Conservation (phyloP, 2,329 filamentous ascomycete genomes). For the Dactylellina parvicollis region DNA sequence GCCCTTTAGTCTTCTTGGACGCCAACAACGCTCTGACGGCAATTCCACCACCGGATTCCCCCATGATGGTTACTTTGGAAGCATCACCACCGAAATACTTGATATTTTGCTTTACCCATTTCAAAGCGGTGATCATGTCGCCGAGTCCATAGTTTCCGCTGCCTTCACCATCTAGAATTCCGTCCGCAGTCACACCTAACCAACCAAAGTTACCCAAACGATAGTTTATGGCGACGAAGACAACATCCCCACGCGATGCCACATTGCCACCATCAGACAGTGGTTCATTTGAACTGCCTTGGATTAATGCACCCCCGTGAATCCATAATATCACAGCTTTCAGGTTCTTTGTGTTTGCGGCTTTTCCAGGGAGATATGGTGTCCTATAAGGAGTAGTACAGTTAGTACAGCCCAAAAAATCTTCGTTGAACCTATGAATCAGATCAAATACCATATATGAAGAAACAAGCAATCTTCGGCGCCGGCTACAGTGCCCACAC, state of each 20-base stretch:
- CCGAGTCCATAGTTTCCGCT: slow-evolving; percentile 63
- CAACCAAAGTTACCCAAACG: slow-evolving; percentile 56
- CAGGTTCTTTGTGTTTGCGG: slow-evolving; percentile 59
- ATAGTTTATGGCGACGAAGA: slow-evolving; percentile 65
- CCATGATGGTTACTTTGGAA: slow-evolving; percentile 60
- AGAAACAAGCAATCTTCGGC: slow-evolving; percentile 65
- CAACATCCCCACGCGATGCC: slow-evolving; percentile 62
- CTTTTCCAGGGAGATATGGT: slow-evolving; percentile 62
- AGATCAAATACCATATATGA: slow-evolving; percentile 61
- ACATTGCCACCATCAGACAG: slow-evolving; percentile 63
- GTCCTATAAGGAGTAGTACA: background rate
- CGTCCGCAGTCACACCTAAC: slow-evolving; percentile 47
- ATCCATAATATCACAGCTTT: slow-evolving; percentile 64
- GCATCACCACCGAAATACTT: slow-evolving; percentile 61
- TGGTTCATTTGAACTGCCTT: slow-evolving; percentile 60
- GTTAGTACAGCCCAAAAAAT: background rate
- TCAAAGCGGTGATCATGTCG: slow-evolving; percentile 62
- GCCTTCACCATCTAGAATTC: slow-evolving; percentile 58
- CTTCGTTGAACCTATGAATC: background rate
- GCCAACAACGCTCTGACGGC: slow-evolving; percentile 65
- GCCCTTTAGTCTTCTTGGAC: slow-evolving; percentile 64
- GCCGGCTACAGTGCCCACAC: slow-evolving; percentile 54
- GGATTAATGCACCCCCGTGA: slow-evolving; percentile 63
- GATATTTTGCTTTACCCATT: slow-evolving; percentile 63
- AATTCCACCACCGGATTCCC: slow-evolving; percentile 59